Evolutionary conservation across 169 alveolate genomes (phyloP), one percentile per base, ranked within the genome.

Genomic region (Eimeria necatrix): DNA sequence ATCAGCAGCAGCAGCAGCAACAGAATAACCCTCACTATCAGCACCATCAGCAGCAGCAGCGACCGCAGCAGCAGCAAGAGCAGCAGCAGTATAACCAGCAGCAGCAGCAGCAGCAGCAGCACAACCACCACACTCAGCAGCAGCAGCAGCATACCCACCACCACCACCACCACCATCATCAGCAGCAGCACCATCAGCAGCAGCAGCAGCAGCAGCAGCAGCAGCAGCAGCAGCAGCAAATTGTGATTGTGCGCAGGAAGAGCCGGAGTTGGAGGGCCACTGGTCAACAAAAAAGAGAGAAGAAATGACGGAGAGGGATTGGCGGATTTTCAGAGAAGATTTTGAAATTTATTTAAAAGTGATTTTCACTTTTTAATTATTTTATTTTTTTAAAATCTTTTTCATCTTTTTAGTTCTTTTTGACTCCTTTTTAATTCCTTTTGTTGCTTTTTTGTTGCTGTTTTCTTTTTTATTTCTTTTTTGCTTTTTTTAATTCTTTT

Each of bases 311-410:
- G 99, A 98, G 73, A 96, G 99, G 86, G 99, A 98, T 95, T 99
- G 99, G 99, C 96, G 98, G 73, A 99, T 99, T 59, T 98, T 99
- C 95, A 96, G 99, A 95, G 99, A 98, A 93, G 99, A 99, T 93
- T 97, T 98, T 85, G 98, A 98, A 59, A 99, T 99, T 12, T 97
- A 97, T 73, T 96, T 98, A 6, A 98, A 98, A 90, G 95, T 71
- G 48, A 0, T 9, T 49, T 6, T 48, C 12, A 12, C 46, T 41
- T 32, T 76, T 4, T 76, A 10, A 32, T 14, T 76, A 22, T 41
- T 24, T 41, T 56, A 48, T 10, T 0, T 16, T 14, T 22, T 22
- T 22, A 12, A 14, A 9, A 8, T 68, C 5, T 68, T 22, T 20
- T 68, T 10, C 4, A 68, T 16, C 4, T 3, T 14, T 7, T 68